A percentile compares a stretch with the other conserved stretches of the same genome.
Conservation (phyloP, 805 yeast species). For the Limtongia smithiae region DNA sequence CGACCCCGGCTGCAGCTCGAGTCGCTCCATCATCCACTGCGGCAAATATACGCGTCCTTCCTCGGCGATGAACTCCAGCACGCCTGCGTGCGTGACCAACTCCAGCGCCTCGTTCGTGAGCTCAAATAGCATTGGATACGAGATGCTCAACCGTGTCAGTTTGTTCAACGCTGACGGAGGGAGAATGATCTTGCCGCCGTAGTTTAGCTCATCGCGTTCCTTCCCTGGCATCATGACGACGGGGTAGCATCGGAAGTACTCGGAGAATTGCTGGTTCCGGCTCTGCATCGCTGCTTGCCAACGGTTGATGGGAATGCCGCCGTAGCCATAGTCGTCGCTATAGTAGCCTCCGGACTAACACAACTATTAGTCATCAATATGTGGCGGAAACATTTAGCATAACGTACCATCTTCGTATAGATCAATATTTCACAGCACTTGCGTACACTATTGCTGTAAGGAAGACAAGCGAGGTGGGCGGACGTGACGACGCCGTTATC, state of each 20-base stretch:
- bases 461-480: no score
- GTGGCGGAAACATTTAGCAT: no score
- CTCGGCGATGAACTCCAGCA: constrained; percentile 91
- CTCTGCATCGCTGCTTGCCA: constrained; percentile 7
- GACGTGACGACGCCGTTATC: no score
- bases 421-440: no score
- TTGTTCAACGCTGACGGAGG: constrained; percentile 92
- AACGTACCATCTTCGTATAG: no score
- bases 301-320: no score
- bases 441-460: no score
- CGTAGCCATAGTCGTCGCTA: no score
- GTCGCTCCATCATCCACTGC: constrained; percentile 89
- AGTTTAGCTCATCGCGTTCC: constrained; percentile 67
- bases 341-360: no score
- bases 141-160: constrained; percentile 81
- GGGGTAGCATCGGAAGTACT: constrained; percentile 89
- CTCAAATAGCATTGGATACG: constrained; percentile 95
- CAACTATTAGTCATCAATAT: no score
- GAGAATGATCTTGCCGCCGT: constrained; percentile 90
- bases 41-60: constrained; percentile 95
- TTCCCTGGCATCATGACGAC: constrained; percentile 81
- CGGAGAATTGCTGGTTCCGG: constrained; percentile 56
- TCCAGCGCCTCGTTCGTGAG: constrained; percentile 62
- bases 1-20: constrained; percentile 73
- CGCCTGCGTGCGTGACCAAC: constrained; percentile 81